Evolutionary conservation across 176 grass and related monocot species (phyloP).

Genomic region (Themeda triandra): DNA sequence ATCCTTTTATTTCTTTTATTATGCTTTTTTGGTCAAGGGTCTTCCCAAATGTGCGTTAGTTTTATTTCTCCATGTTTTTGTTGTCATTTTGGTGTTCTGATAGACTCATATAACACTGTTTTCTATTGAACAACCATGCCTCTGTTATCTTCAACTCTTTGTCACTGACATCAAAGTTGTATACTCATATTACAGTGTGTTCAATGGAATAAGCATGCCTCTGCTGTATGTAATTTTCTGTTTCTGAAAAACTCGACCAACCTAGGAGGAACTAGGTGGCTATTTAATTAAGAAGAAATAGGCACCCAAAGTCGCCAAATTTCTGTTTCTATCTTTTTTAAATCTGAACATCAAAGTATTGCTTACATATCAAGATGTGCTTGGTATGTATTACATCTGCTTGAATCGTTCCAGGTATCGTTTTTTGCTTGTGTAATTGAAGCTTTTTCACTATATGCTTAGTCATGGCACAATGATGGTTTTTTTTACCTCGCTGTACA

Average conservation of each 20-base stretch:
- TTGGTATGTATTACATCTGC: not conserved
- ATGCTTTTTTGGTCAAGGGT: not conserved
- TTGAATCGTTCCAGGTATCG: not conserved
- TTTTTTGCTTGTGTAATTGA: not conserved
- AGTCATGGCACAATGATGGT: not conserved
- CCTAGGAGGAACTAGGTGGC: not conserved
- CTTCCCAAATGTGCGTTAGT: not conserved
- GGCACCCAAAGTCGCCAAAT: not conserved
- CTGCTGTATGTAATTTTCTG: not conserved
- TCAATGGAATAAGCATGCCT: not conserved
- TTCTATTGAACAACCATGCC: not conserved
- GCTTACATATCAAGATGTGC: not conserved
- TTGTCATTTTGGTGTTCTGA: not conserved
- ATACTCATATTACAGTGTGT: not conserved
- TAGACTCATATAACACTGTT: not conserved
- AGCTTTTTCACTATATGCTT: not conserved
- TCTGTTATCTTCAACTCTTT: not conserved
- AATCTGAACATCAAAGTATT: not conserved
- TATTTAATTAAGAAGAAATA: not conserved
- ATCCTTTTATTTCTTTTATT: conserved; percentile 6
- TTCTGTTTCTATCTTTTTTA: not conserved
- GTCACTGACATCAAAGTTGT: not conserved
- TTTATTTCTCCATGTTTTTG: conserved; percentile 21
- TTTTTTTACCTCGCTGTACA: not conserved
- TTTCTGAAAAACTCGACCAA: not conserved